Percentiles rank a stretch among this genome's conserved stretches.
Evolutionary conservation across 129 eudicot genomes (phyloP).

Genomic region (Flaveria bidentis): DNA sequence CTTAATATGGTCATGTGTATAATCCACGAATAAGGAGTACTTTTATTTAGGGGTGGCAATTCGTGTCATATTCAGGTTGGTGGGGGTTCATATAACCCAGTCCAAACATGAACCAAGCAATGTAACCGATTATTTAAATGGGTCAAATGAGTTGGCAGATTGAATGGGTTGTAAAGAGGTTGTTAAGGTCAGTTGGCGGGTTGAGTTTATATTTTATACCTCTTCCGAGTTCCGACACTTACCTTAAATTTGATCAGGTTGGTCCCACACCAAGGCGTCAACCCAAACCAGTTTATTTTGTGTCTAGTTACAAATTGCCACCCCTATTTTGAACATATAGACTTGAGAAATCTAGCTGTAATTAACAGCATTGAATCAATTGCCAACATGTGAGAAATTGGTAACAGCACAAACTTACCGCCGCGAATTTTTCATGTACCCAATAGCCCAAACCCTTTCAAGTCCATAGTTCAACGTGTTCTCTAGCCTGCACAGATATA

Average conservation of each 20-base stretch:
- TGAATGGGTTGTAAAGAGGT: not conserved
- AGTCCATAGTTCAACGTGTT: slow-evolving; percentile 87
- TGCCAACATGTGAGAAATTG: not conserved
- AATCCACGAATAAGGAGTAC: not conserved
- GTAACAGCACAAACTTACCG: slow-evolving; percentile 48
- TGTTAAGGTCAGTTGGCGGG: not conserved
- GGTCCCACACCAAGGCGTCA: not conserved
- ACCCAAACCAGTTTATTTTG: not conserved
- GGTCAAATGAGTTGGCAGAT: not conserved
- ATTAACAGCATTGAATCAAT: slow-evolving; percentile 2
- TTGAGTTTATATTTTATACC: not conserved
- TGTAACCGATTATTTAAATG: not conserved
- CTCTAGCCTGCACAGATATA: slow-evolving; percentile 67
- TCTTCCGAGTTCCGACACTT: not conserved
- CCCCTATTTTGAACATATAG: slow-evolving; percentile 7
- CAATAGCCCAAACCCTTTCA: slow-evolving; percentile 96
- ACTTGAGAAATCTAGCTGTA: slow-evolving; percentile 6
- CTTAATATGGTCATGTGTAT: slow-evolving; percentile 18
- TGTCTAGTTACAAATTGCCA: not conserved
- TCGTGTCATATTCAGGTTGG: not conserved
- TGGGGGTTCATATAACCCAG: not conserved
- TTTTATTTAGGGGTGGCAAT: not conserved
- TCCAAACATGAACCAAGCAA: not conserved
- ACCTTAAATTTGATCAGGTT: not conserved
- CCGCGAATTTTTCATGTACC: slow-evolving; percentile 80